Percentiles rank a stretch among this genome's conserved stretches.
Conservation (phyloP, 148 eudicot genomes). For the Camellia sinensis region DNA sequence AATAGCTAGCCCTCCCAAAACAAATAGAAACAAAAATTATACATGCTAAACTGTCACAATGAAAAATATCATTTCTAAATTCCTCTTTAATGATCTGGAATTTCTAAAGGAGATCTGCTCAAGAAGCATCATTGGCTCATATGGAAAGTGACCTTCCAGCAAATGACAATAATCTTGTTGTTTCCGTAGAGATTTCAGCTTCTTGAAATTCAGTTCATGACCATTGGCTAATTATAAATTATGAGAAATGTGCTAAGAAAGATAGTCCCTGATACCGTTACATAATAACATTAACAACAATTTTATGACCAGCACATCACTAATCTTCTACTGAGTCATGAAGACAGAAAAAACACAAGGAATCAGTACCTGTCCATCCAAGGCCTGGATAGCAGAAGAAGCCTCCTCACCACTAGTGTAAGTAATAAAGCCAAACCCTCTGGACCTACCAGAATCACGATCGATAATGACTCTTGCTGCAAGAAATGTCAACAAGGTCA, state of each 20-base stretch:
- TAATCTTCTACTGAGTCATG: background rate
- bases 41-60: background rate
- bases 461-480: slow-evolving; percentile 84
- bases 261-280: background rate
- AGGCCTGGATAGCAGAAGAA: slow-evolving; percentile 75
- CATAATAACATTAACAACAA: background rate
- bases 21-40: background rate
- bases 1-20: background rate
- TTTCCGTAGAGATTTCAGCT: background rate
- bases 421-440: slow-evolving; percentile 92
- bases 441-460: slow-evolving; percentile 79
- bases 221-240: background rate
- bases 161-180: background rate
- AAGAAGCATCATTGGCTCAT: background rate
- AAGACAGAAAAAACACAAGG: background rate
- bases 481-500: slow-evolving; percentile 11
- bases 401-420: slow-evolving; percentile 64
- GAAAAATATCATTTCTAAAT: background rate
- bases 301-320: background rate
- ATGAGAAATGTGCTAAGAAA: background rate
- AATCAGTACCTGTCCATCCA: slow-evolving; percentile 70
- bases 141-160: background rate
- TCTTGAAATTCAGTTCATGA: background rate
- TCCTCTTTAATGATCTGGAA: slow-evolving; percentile 8
- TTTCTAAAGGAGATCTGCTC: background rate